Base-by-base conservation (phyloP, 192 early-diverging fungal species). In the Entomortierella parvispora region DNA sequence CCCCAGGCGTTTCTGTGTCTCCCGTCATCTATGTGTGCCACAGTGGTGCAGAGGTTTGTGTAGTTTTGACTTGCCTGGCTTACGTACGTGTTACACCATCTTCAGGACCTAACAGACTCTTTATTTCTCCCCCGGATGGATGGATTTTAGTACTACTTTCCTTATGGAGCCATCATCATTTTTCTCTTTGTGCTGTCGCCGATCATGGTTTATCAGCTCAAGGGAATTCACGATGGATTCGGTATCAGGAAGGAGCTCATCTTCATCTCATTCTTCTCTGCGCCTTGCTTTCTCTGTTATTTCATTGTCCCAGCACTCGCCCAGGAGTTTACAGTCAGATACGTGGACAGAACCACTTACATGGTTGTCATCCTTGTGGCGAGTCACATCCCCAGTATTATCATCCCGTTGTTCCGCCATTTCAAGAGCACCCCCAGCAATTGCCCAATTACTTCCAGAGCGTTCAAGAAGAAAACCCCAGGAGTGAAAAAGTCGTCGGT, bases 231-330 rank as follows among this genome's bases (percentile, higher is more conserved):
- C 12, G 89, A 90, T 58, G 86, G 85, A 14, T 87, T 84, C 26
- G 87, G 87, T 40, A 86, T 90, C 44, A 67, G 85, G 23, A 82
- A 78, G 33, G 89, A 90, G 46, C 79, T 90, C 48, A 76, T 85
- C 43, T 70, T 83, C n/a, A 79, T 79, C 49, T 76, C 83, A 2
- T 50, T 75, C 0, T 78, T 87, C 32, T 83, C 84, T 6, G 40
- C 82, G 2, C 65, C 82, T 3, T 76, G 71, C 7, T 71, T 82
- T 26, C 22, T 76, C 3, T n/a, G 81, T 0, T 85, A 68, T 44
- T 62, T 90, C 29, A 33, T 82, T 9, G 80, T 87, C 65, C 72
- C 80, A 7, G n/a, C 11, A 44, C 3, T 77, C n/a, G 52, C 52
- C 3, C 23, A 25, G 6, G 25, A 55, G 7, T 59, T 68, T 47